A percentile compares a stretch with the other conserved stretches of the same genome.
Conservation (phyloP, 345 rosid species). For the Eucalyptus pumila region DNA sequence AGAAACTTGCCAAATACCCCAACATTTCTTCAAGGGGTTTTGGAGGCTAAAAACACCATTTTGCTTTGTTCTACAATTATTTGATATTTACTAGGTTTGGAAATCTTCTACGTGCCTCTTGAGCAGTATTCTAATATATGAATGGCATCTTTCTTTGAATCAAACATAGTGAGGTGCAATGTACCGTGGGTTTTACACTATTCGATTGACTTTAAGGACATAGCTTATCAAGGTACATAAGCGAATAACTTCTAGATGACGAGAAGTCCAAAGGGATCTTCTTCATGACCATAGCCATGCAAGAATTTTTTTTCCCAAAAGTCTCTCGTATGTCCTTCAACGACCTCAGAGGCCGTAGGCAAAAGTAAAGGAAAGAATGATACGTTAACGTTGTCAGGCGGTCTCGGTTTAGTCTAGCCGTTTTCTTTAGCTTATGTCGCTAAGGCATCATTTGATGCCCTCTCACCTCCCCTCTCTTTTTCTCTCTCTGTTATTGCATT, state of each 20-base stretch:
- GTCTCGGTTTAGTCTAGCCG: constrained; percentile 27
- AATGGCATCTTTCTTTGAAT: no score
- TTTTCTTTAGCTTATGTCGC: constrained; percentile 29
- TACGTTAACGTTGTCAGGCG: neutral
- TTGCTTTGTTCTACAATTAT: no score
- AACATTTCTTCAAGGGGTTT: no score
- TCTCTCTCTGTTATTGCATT: constrained; percentile 1
- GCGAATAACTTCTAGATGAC: neutral
- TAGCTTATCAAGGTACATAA: neutral
- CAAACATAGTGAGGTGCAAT: neutral
- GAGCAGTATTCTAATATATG: no score
- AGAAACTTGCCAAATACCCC: no score
- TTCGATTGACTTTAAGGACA: neutral
- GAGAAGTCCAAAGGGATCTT: neutral
- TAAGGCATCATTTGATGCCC: constrained; percentile 17
- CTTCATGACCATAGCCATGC: neutral
- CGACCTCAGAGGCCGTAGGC: neutral
- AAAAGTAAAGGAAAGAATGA: neutral
- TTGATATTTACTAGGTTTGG: no score
- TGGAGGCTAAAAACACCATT: no score
- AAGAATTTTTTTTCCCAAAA: neutral
- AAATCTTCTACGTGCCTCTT: no score
- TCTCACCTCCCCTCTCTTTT: neutral
- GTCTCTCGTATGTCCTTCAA: neutral
- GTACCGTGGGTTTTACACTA: neutral